Percentiles rank a stretch among this genome's conserved stretches.
These are phyloP conservation scores for Sporothrix euskadiensis DNA, from an alignment of 2,329 filamentous ascomycete genomes.

Conservation along the genomic window DNA sequence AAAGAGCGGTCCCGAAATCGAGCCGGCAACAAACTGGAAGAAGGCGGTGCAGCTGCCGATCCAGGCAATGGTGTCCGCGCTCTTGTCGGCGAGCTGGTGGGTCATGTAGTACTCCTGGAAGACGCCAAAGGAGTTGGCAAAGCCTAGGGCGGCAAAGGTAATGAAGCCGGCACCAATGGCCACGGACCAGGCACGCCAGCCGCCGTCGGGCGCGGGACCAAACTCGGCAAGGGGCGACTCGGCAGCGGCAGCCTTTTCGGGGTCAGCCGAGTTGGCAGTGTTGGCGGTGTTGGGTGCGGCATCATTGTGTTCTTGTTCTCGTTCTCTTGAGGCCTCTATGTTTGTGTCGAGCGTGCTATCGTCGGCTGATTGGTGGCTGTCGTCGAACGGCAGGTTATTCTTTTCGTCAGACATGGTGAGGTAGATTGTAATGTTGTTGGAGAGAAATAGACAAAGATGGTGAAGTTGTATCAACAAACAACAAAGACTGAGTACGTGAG, in stretches of 20 bases:
- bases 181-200: slow-evolving; percentile 39
- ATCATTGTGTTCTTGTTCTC: background rate
- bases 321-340: background rate
- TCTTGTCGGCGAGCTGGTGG: slow-evolving; percentile 38
- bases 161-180: slow-evolving; percentile 34
- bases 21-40: slow-evolving; percentile 38
- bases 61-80: slow-evolving; percentile 42
- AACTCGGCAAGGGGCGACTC: slow-evolving; percentile 37
- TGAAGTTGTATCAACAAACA: background rate
- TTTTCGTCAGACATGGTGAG: slow-evolving; percentile 10
- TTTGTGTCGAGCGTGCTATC: slow-evolving; percentile 3
- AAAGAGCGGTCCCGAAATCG: slow-evolving; percentile 40
- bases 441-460: background rate
- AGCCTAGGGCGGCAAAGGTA: slow-evolving; percentile 41
- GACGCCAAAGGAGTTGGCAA: slow-evolving; percentile 43
- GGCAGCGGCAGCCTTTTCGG: background rate
- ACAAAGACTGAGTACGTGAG: background rate
- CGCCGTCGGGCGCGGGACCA: slow-evolving; percentile 33
- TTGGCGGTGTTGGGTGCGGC: background rate
- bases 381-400: background rate
- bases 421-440: background rate
- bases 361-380: slow-evolving; percentile 11
- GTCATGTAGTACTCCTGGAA: slow-evolving; percentile 43
- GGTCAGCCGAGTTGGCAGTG: background rate
- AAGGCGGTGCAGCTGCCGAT: slow-evolving; percentile 45